Evolutionary conservation across 2,329 filamentous ascomycete species (phyloP), one percentile per base, ranked within the genome.

Genomic region (Nemania bipapillata): DNA sequence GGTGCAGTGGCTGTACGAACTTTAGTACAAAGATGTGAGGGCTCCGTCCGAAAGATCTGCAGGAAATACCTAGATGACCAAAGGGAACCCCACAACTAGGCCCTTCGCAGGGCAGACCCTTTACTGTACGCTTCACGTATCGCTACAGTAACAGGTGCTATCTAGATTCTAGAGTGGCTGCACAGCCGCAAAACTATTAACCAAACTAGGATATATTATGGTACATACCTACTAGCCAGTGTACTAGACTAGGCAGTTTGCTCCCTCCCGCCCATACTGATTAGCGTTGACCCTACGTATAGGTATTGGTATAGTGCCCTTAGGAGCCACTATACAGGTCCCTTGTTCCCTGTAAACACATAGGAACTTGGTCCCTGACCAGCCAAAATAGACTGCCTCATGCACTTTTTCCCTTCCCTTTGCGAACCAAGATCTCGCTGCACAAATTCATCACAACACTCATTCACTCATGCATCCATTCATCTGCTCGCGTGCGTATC

Each of bases 41-140:
- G 40, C 40, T 45, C 40, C 17, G 40, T n/a, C 40, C 17, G 3
- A 20, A 45, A 45, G 4, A 8, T 17, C 8, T 45, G 20, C 9
- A 32, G 30, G 30, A 4, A 32, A 9, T 32, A 32, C 30, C 30
- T 32, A 32, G n/a, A n/a, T n/a, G n/a, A n/a, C 58, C 32, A n/a
- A 28, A 28, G 30, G 28, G 20, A 32, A 24, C 53, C 52, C 57
- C 57, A 65, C 56, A 56, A 50, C 49, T 60, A 61, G 65, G 65
- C 50, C 50, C 15, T 45, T 53, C 49, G 42, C 61, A 65, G 56
- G 65, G 65, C 65, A 64, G 61, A 68, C 65, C 20, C 20, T 8
- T 54, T n/a, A 35, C n/a, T 1, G 5, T 52, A 8, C 12, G 22
- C 22, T 11, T 17, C 15, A 3, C 20, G 20, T 22, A 47, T n/a